These are phyloP conservation scores for Actinidia polygama DNA, from an alignment of 179 eudicot genomes.

Conservation along the genomic window DNA sequence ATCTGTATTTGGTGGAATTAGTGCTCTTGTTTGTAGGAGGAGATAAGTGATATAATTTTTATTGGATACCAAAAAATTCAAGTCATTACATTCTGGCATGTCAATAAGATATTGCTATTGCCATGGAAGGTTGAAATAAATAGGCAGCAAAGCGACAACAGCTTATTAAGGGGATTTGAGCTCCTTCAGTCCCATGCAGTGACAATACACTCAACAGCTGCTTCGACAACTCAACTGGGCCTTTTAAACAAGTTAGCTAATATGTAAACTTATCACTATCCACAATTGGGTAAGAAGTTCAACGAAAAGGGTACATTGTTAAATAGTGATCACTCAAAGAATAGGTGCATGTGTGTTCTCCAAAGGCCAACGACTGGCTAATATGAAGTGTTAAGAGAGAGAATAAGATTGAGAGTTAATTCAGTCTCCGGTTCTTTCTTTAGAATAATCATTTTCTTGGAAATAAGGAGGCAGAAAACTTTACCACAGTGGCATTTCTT, in stretches of 20 bases:
- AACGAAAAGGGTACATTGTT: neutral
- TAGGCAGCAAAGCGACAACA: neutral
- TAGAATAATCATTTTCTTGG: neutral
- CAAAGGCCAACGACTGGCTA: neutral
- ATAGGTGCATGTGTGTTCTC: neutral
- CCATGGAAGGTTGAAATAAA: neutral
- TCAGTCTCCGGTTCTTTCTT: neutral
- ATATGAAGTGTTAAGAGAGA: too few relatives aligned
- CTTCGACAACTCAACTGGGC: neutral
- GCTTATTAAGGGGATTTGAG: neutral
- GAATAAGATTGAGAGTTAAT: neutral
- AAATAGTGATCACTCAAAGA: neutral
- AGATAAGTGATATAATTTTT: too few relatives aligned
- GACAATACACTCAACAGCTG: neutral
- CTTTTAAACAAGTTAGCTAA: neutral
- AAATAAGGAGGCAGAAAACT: slow-evolving; percentile 1
- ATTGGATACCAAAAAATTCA: too few relatives aligned
- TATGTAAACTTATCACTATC: neutral
- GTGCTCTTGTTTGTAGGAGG: too few relatives aligned
- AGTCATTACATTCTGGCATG: neutral
- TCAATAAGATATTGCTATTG: too few relatives aligned
- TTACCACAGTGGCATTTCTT: slow-evolving; percentile 31
- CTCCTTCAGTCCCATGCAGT: neutral
- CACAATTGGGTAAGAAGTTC: neutral
- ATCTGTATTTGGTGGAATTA: too few relatives aligned